A percentile compares a stretch with the other conserved stretches of the same genome.
Conservation (phyloP, 768 basidiomycete genomes). For the Boletellus ananas region DNA sequence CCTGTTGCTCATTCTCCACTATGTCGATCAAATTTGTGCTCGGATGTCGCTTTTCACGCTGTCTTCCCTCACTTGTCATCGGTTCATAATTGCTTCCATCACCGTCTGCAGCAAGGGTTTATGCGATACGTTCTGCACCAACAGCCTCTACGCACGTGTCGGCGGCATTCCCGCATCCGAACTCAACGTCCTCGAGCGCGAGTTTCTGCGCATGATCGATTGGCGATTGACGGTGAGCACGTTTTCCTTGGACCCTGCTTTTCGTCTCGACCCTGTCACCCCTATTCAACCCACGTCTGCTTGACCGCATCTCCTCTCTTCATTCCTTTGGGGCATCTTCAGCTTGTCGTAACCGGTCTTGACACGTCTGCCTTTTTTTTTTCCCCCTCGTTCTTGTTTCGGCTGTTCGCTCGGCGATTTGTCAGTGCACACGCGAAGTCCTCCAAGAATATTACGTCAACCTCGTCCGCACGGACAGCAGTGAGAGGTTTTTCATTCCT, state of each 20-base stretch:
- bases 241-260: conserved; percentile 25
- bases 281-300: too few relatives aligned
- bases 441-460: conserved; percentile 94
- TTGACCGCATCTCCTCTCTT: background rate
- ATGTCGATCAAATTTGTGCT: conserved; percentile 91
- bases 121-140: conserved; percentile 94
- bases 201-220: conserved; percentile 87
- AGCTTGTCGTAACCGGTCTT: conserved; percentile 16
- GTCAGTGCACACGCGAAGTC: conserved; percentile 82
- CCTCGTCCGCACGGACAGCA: conserved; percentile 81
- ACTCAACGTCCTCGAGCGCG: conserved; percentile 91
- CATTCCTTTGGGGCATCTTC: conserved; percentile 2
- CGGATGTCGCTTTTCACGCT: conserved; percentile 87
- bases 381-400: background rate
- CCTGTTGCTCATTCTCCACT: conserved; percentile 78
- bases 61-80: conserved; percentile 94
- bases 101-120: conserved; percentile 92
- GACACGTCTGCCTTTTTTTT: conserved; percentile 15
- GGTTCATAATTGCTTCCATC: conserved; percentile 93
- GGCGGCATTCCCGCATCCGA: conserved; percentile 91
- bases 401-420: conserved; percentile 3
- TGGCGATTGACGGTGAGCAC: conserved; percentile 89
- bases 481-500: conserved; percentile 50
- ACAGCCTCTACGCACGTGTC: conserved; percentile 91
- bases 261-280: conserved; percentile 3